Evolutionary conservation across 176 grass and related monocot genomes (phyloP), one percentile per base, ranked within the genome.

Genomic region (Secale cereale): DNA sequence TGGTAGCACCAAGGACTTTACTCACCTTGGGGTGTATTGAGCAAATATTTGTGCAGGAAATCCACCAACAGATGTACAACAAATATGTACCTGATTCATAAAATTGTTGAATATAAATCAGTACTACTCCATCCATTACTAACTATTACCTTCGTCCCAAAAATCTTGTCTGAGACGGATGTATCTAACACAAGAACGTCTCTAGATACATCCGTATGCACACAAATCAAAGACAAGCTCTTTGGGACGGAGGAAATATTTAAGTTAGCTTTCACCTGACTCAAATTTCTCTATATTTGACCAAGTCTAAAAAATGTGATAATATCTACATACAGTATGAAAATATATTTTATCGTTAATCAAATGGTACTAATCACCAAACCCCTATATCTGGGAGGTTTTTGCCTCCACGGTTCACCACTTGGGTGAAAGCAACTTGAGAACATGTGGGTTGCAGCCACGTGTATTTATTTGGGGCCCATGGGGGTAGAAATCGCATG

Each of bases 11-110:
- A 98, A 91, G 27, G 96, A 98, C 65, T 94, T 98, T 36, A 98
- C 93, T 50, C 96, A 89, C 83, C 96, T 92, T 68, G 91, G 96
- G 22, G 93, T 87, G 39, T 91, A 89, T 78, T 98, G 91, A 87
- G 91, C 88, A 87, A 98, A 98, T 90, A 98, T 90, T 86, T 95
- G 91, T 81, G 93, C 96, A 29, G 95, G 81, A 67, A 98, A 98
- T 90, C 93, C 96, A 82, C 96, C 96, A 86, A 98, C 91, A 87
- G 96, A 98, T 83, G 96, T 98, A 64, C 96, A 93, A 89, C 95
- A 98, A 76, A 98, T 90, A 84, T 98, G 96, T 67, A 98, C 91
- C 96, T 98, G 79, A 35, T 82, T 78, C 76, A 28, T 78, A 29
- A 72, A 4, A 67, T 28, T 13, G 76, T 75, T 37, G 3, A 45